These are phyloP conservation scores for Candida ovalis DNA, from an alignment of 805 yeast species.

Conservation along the genomic window DNA sequence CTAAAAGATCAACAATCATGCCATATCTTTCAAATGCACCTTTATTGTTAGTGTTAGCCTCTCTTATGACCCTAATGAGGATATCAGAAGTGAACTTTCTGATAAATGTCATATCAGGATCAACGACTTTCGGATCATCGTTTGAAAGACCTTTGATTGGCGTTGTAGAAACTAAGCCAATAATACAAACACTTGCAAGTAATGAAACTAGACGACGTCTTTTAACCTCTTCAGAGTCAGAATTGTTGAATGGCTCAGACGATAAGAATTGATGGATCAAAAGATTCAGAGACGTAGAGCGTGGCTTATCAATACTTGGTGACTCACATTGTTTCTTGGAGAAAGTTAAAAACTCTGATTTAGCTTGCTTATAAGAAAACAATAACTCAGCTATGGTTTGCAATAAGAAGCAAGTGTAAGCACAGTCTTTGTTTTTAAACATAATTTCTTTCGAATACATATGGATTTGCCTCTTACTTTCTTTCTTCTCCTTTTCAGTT, in stretches of 20 bases:
- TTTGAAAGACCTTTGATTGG: slow-evolving; percentile 45
- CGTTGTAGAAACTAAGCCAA: slow-evolving; percentile 58
- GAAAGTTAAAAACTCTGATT: slow-evolving; percentile 76
- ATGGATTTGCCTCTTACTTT: slow-evolving; percentile 12
- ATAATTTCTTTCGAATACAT: slow-evolving; percentile 25
- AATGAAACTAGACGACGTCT: slow-evolving; percentile 57
- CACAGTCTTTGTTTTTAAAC: slow-evolving; percentile 52
- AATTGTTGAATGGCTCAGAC: slow-evolving; percentile 39
- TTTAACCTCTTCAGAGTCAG: slow-evolving; percentile 35
- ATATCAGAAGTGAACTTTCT: slow-evolving; percentile 72
- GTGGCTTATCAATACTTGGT: slow-evolving; percentile 51
- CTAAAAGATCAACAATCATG: slow-evolving; percentile 50
- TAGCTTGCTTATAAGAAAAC: slow-evolving; percentile 74
- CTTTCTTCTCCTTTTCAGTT: slow-evolving; percentile 22
- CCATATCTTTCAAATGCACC: slow-evolving; percentile 46
- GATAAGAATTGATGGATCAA: slow-evolving; percentile 72
- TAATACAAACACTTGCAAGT: slow-evolving; percentile 57
- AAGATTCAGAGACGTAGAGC: slow-evolving; percentile 73
- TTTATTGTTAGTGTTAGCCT: slow-evolving; percentile 36
- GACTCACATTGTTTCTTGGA: slow-evolving; percentile 47
- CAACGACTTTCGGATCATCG: slow-evolving; percentile 48
- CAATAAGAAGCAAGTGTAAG: slow-evolving; percentile 65
- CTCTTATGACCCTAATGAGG: slow-evolving; percentile 57
- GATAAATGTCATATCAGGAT: slow-evolving; percentile 67
- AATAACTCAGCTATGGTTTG: slow-evolving; percentile 67